These are phyloP conservation scores for Globisporangium solare DNA, from an alignment of 352 stramenopile species.

Conservation along the genomic window DNA sequence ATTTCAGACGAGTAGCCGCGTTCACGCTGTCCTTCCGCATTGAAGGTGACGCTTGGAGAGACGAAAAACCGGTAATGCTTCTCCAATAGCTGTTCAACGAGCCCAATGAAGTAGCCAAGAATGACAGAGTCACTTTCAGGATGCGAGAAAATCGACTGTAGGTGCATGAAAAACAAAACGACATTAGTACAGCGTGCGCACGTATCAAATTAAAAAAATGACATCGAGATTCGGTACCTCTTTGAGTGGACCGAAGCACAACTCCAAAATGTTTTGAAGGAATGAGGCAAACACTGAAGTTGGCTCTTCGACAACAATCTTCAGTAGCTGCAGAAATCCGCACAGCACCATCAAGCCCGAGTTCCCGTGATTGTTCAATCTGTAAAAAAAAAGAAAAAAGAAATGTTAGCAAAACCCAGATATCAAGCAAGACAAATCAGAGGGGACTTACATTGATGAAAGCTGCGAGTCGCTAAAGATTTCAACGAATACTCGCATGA, in stretches of 20 bases:
- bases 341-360: constrained; percentile 66
- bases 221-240: constrained; percentile 32
- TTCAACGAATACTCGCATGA: constrained; percentile 76
- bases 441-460: constrained; percentile 46
- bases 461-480: constrained; percentile 77
- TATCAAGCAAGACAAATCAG: too few species aligned
- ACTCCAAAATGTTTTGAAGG: constrained; percentile 67
- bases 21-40: constrained; percentile 41
- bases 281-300: constrained; percentile 71
- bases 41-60: constrained; percentile 36
- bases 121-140: constrained; percentile 65
- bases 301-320: constrained; percentile 73
- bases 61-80: constrained; percentile 85
- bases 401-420: too few species aligned
- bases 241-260: constrained; percentile 76
- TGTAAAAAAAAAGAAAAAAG: constrained; percentile 18
- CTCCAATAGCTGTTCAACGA: constrained; percentile 72
- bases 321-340: constrained; percentile 71
- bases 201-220: too few species aligned
- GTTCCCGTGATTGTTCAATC: constrained; percentile 56
- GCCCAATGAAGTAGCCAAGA: constrained; percentile 60
- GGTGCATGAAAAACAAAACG: background rate
- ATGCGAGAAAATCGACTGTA: constrained; percentile 66
- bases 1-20: constrained; percentile 58
- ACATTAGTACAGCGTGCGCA: too few species aligned